These are phyloP conservation scores for maize (Zea mays) DNA, from an alignment of 176 grass and related monocot species.

Conservation along the genomic window Zm-B73-REFERENCE-NAM-5.0 NC_050102.1:180163001-180163500, in stretches of 20 bases:
- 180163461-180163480: not conserved
- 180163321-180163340: not conserved
- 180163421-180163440: not conserved
- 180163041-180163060: conserved; percentile 56
- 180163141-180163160: not conserved
- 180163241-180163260: not conserved
- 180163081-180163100: not conserved
- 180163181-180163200: not conserved
- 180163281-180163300: not conserved
- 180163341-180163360: not conserved
- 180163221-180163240: not conserved
- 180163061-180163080: conserved; percentile 28
- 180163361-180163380: not conserved
- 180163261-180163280: not conserved
- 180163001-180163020: conserved; percentile 56
- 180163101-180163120: not conserved
- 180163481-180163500: not conserved
- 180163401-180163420: not conserved
- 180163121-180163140: not conserved
- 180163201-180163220: not conserved
- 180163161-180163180: not conserved
- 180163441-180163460: not conserved
- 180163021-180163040: conserved; percentile 75
- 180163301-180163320: not conserved
- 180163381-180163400: not conserved